Evolutionary conservation across 2,329 filamentous ascomycete species (phyloP).

Genomic region (Monosporascus sp.): DNA sequence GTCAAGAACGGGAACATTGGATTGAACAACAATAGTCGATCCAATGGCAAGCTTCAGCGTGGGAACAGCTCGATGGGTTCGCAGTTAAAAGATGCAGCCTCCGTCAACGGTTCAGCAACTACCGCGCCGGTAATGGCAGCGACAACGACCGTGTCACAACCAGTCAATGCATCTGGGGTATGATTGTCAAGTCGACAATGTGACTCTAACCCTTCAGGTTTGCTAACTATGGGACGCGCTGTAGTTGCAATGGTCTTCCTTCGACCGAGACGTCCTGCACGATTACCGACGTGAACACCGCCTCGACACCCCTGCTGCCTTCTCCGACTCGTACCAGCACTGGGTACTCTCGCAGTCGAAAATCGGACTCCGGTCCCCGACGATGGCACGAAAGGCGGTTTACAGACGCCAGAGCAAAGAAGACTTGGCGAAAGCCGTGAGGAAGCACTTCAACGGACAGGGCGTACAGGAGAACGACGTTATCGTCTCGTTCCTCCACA

Average conservation of each 20-base stretch:
- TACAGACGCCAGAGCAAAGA: constrained; percentile 66
- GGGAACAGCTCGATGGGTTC: constrained; percentile 47
- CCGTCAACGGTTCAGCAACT: constrained; percentile 25
- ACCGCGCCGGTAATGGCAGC: constrained; percentile 6
- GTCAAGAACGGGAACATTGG: constrained; percentile 24
- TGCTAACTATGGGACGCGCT: constrained; percentile 5
- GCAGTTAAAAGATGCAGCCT: constrained; percentile 38
- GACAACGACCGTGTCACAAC: constrained; percentile 14
- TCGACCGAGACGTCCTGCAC: constrained; percentile 64
- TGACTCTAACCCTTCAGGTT: constrained; percentile 3
- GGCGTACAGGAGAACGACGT: constrained; percentile 78
- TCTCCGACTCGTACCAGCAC: constrained; percentile 57
- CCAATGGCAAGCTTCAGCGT: constrained; percentile 51
- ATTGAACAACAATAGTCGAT: constrained; percentile 23
- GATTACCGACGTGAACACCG: constrained; percentile 70
- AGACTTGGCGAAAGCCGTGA: constrained; percentile 63
- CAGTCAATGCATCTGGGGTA: constrained; percentile 21
- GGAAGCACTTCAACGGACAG: constrained; percentile 78
- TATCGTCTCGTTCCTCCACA: constrained; percentile 74
- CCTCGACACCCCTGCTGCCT: constrained; percentile 65
- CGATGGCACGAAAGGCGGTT: constrained; percentile 62
- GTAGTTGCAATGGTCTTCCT: constrained; percentile 61
- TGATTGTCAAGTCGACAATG: constrained; percentile 5
- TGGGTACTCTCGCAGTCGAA: constrained; percentile 55
- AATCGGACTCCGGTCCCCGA: constrained; percentile 68